A percentile compares a stretch with the other conserved stretches of the same genome.
Evolutionary conservation across 805 yeast genomes (phyloP).

Genomic region (Ogataea allantospora): DNA sequence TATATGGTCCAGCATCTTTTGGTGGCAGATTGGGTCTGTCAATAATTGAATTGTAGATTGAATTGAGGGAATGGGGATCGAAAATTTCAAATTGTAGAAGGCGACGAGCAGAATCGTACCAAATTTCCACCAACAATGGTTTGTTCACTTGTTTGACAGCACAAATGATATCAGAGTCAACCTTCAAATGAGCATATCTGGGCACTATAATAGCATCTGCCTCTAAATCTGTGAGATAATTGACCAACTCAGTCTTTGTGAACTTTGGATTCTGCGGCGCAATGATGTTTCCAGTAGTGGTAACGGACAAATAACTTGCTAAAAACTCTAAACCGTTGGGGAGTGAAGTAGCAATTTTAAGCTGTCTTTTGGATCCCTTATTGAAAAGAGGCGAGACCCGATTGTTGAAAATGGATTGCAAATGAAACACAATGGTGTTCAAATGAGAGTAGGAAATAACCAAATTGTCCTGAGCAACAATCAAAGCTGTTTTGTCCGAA

Average conservation of each 20-base stretch:
- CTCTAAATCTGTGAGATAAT: conserved; percentile 59
- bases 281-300: conserved; percentile 56
- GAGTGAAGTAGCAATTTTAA: conserved; percentile 57
- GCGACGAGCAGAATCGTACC: conserved; percentile 41
- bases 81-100: conserved; percentile 41
- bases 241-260: conserved; percentile 59
- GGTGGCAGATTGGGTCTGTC: conserved; percentile 19
- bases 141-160: conserved; percentile 36
- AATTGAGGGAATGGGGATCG: conserved; percentile 11
- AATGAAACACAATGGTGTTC: conserved; percentile 43
- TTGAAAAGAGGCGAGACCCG: conserved; percentile 41
- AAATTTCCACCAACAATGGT: conserved; percentile 57
- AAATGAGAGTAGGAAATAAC: conserved; percentile 45
- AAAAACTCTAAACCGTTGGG: conserved; percentile 62
- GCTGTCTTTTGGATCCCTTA: conserved; percentile 33
- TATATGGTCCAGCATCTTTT: conserved; percentile 4
- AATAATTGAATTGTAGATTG: conserved; percentile 21
- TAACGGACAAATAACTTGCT: conserved; percentile 53
- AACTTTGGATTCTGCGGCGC: conserved; percentile 70
- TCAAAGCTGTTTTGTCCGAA: conserved; percentile 41
- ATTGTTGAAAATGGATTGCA: conserved; percentile 46
- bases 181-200: conserved; percentile 40
- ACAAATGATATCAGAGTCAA: conserved; percentile 30
- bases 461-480: conserved; percentile 45
- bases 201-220: conserved; percentile 60